A percentile compares a stretch with the other conserved stretches of the same genome.
Conservation (phyloP, 2,329 filamentous ascomycete species). For the Sclerotinia subarctica region DNA sequence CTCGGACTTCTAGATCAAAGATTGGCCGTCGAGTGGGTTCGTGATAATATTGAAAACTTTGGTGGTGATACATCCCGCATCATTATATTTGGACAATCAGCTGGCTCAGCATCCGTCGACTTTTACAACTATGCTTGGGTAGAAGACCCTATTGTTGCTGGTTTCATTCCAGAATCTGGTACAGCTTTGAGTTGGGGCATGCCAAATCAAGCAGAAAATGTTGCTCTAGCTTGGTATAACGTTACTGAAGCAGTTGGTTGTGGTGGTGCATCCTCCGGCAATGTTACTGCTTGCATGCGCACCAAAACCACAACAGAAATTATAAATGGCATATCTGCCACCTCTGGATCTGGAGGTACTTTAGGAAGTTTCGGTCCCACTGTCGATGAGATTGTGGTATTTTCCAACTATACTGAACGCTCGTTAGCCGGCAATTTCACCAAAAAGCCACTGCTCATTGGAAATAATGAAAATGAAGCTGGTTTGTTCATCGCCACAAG, state of each 20-base stretch:
- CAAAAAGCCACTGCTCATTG: slow-evolving; percentile 36
- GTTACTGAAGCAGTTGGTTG: slow-evolving; percentile 34
- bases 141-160: slow-evolving; percentile 37
- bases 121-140: slow-evolving; percentile 37
- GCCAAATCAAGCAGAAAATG: slow-evolving; percentile 26
- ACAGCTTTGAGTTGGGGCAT: slow-evolving; percentile 34
- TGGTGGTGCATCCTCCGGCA: slow-evolving; percentile 29
- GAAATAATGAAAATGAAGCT: slow-evolving; percentile 40
- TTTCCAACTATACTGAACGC: slow-evolving; percentile 33
- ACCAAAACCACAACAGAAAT: slow-evolving; percentile 30
- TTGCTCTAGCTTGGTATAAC: slow-evolving; percentile 32
- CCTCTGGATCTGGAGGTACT: slow-evolving; percentile 20
- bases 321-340: background rate
- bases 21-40: slow-evolving; percentile 57
- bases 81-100: slow-evolving; percentile 53
- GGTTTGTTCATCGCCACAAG: slow-evolving; percentile 35
- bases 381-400: slow-evolving; percentile 34
- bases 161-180: slow-evolving; percentile 38
- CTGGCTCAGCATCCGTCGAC: slow-evolving; percentile 53
- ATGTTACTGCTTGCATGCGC: slow-evolving; percentile 35
- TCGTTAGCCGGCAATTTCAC: slow-evolving; percentile 23
- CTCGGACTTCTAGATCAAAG: slow-evolving; percentile 62
- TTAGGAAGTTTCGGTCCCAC: slow-evolving; percentile 34
- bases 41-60: slow-evolving; percentile 56
- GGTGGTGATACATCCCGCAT: slow-evolving; percentile 57